Evolutionary conservation across 768 basidiomycete genomes (phyloP), one percentile per base, ranked within the genome.

Genomic region (Clitopilus passeckerianus): DNA sequence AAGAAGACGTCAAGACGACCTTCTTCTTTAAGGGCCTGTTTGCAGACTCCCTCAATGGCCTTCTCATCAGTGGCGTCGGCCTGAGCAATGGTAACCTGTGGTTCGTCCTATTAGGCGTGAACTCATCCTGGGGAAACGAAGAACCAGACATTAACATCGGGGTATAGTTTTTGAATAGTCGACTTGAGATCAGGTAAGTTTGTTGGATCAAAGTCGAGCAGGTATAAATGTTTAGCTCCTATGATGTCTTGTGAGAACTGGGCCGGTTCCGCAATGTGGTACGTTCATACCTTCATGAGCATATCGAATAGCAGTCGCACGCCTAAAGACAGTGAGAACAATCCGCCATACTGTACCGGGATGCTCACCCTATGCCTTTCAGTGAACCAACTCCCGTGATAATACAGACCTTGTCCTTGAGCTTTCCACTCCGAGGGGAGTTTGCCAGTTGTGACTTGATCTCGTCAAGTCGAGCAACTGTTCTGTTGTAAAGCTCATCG

Each of bases 1-100:
- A 95, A 98, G 79, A 97, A 97, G 63, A 95, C 86, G 64, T 98
- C 95, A 12, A 98, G 78, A 60, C 85, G 81, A 8, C 94, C 93
- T 68, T 95, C 88, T 61, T 97, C 93, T 44, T 81, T 73, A 33
- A 93, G 66, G 1, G 90, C 92, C 59, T 77, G 85, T 59, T 87
- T 75, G 70, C 94, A 93, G 1, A 94, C 70, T 6, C 72, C 74
- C 20, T 82, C 77, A 58, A 97, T 87, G 9, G 87, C 81, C 12
- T 72, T 64, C 57, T 93, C 87, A 67, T 93, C 86, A 18, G 93
- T 87, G 14, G 94, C 95, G 69, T 98, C 95, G 14, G 84, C 94
- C 68, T 87, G 83, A 34, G 89, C 66, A 10, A 77, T 81, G 1
- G 91, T 91, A n/a, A 86, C 86, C 94, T 96, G 64, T 5, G 15